Evolutionary conservation across 2,329 filamentous ascomycete genomes (phyloP).

Genomic region (Aureobasidium sp.): DNA sequence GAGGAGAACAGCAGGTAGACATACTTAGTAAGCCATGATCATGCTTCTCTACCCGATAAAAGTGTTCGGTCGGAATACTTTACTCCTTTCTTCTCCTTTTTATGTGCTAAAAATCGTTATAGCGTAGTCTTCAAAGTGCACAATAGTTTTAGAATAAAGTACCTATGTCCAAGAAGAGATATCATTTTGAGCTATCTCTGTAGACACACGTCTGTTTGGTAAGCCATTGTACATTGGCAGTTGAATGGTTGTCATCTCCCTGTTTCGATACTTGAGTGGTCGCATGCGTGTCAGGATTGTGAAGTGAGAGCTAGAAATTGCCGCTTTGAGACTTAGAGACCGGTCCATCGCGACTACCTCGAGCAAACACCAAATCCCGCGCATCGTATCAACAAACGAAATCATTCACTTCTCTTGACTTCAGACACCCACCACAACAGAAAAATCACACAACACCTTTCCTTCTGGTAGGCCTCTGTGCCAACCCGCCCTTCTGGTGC

Average conservation of each 20-base stretch:
- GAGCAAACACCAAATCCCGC: neutral
- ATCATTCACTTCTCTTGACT: neutral
- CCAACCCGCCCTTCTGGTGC: neutral
- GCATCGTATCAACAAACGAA: neutral
- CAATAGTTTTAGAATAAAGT: too few relatives aligned
- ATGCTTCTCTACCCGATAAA: neutral
- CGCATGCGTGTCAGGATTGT: neutral
- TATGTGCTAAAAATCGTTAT: too few relatives aligned
- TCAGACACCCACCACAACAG: neutral
- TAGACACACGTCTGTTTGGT: too few relatives aligned
- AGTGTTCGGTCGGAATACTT: too few relatives aligned
- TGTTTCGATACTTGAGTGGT: too few relatives aligned
- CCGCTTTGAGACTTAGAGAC: neutral
- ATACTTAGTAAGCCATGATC: neutral
- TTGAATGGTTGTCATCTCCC: too few relatives aligned
- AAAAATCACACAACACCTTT: neutral
- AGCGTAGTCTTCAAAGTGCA: too few relatives aligned
- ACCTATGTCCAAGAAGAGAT: too few relatives aligned
- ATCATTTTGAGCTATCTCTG: too few relatives aligned
- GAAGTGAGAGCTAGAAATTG: neutral
- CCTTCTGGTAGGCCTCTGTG: neutral
- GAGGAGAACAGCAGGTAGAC: constrained; percentile 13
- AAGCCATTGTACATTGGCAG: too few relatives aligned
- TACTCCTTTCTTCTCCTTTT: too few relatives aligned
- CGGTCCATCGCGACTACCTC: neutral